Percentiles rank a stretch among this genome's conserved stretches.
Conservation (phyloP, 148 eudicot species). For the Agrostemma githago region DNA sequence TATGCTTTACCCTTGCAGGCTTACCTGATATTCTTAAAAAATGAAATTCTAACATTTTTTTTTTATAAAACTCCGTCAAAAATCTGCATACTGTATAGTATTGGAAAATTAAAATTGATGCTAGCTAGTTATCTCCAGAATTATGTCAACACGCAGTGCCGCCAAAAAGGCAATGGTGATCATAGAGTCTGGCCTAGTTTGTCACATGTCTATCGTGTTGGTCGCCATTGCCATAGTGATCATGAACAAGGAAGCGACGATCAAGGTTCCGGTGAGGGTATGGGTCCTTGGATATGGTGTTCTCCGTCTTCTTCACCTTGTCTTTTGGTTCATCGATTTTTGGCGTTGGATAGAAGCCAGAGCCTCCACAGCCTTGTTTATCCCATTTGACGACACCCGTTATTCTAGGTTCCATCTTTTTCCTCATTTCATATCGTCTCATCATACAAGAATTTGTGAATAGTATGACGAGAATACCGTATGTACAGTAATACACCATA, state of each 20-base stretch:
- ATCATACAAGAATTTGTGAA: no score
- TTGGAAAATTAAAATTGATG: no score
- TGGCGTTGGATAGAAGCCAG: slow-evolving; percentile 34
- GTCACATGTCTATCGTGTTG: slow-evolving; percentile 53
- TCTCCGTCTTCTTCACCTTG: slow-evolving; percentile 73
- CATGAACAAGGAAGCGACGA: slow-evolving; percentile 36
- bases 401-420: neutral
- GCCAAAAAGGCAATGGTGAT: slow-evolving; percentile 45
- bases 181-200: slow-evolving; percentile 51
- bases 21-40: no score
- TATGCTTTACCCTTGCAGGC: no score
- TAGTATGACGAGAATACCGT: no score
- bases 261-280: slow-evolving; percentile 56
- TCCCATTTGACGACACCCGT: neutral
- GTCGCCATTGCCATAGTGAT: slow-evolving; percentile 37
- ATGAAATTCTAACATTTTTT: no score
- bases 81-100: no score
- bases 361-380: neutral
- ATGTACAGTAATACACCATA: no score
- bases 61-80: neutral
- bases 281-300: slow-evolving; percentile 66
- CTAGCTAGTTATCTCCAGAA: no score
- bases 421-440: no score
- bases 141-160: no score
- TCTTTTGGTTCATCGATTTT: slow-evolving; percentile 55